Evolutionary conservation across 1,139 yeast species (phyloP).

Genomic region (Pichiaceae sp.): DNA sequence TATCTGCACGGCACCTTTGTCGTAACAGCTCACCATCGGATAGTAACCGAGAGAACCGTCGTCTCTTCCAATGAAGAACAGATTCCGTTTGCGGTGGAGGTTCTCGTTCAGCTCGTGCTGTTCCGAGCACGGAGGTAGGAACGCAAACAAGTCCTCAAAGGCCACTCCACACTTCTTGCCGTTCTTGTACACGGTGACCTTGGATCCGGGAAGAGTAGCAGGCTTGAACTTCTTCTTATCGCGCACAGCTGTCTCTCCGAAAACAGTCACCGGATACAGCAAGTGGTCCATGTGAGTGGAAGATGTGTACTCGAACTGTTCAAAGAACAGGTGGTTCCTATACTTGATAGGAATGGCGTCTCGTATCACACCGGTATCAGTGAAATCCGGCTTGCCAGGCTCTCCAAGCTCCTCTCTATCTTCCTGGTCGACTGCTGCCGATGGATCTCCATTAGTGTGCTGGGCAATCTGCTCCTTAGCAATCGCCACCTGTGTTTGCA

Average conservation of each 20-base stretch:
- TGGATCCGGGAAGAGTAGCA: constrained; percentile 44
- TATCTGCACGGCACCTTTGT: constrained; percentile 67
- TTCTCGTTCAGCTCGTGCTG: constrained; percentile 29
- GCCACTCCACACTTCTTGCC: constrained; percentile 62
- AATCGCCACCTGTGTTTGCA: constrained; percentile 33
- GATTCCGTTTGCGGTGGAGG: constrained; percentile 29
- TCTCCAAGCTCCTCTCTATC: background rate
- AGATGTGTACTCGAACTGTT: constrained; percentile 75
- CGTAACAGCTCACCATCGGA: constrained; percentile 81
- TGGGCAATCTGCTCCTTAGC: constrained; percentile 25
- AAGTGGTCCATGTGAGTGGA: constrained; percentile 72
- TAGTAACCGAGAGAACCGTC: constrained; percentile 87
- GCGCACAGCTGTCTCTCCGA: constrained; percentile 53
- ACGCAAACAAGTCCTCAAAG: constrained; percentile 63
- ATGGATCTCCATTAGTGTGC: constrained; percentile 23
- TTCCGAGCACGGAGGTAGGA: constrained; percentile 66
- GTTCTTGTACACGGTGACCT: constrained; percentile 63
- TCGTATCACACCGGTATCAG: constrained; percentile 37
- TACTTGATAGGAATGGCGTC: constrained; percentile 87
- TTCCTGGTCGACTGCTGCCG: background rate
- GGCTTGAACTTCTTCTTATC: constrained; percentile 32
- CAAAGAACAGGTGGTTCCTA: constrained; percentile 71
- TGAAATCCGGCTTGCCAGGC: constrained; percentile 10
- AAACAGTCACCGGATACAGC: constrained; percentile 62
- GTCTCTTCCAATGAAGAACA: constrained; percentile 31